Percentiles rank a stretch among this genome's conserved stretches.
phyloP scores from a whole-genome alignment of 106 monocot species.

The Cymbidium sinense region DNA sequence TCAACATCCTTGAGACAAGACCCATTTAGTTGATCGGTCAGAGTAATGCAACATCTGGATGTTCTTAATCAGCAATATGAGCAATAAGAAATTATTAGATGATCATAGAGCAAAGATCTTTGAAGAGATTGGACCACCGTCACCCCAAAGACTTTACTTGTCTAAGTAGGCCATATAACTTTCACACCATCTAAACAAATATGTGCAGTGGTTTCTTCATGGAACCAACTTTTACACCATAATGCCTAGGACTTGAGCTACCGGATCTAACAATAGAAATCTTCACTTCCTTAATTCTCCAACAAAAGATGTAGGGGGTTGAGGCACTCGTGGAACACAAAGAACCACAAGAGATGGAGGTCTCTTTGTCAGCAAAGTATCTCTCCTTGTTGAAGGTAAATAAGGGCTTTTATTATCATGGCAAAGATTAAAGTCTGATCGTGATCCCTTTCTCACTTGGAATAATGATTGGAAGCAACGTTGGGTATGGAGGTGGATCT shows the following conservation, averaged over 20 bases:
- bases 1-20: conserved; percentile 43
- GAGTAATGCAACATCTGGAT: conserved; percentile 89
- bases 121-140: conserved; percentile 53
- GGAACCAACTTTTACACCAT: conserved; percentile 58
- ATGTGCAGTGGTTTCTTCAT: conserved; percentile 46
- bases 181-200: too few relatives aligned
- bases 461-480: too few relatives aligned
- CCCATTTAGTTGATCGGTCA: conserved; percentile 45
- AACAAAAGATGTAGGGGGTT: conserved; percentile 76
- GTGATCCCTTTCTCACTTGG: conserved; percentile 65
- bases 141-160: conserved; percentile 35
- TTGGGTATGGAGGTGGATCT: conserved; percentile 69
- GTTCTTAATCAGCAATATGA: conserved; percentile 76
- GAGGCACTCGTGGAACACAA: conserved; percentile 76
- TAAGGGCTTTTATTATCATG: conserved; percentile 68
- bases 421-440: conserved; percentile 72
- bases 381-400: too few relatives aligned
- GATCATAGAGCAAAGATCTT: conserved; percentile 64
- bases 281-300: conserved; percentile 81
- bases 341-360: conserved; percentile 96
- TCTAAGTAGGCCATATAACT: conserved; percentile 86
- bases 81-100: conserved; percentile 59
- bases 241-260: too few relatives aligned
- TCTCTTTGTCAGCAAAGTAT: conserved; percentile 53
- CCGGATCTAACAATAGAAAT: too few relatives aligned